Conservation (phyloP, 495 filamentous ascomycete species). For the Amphirosellinia nigrospora region DNA sequence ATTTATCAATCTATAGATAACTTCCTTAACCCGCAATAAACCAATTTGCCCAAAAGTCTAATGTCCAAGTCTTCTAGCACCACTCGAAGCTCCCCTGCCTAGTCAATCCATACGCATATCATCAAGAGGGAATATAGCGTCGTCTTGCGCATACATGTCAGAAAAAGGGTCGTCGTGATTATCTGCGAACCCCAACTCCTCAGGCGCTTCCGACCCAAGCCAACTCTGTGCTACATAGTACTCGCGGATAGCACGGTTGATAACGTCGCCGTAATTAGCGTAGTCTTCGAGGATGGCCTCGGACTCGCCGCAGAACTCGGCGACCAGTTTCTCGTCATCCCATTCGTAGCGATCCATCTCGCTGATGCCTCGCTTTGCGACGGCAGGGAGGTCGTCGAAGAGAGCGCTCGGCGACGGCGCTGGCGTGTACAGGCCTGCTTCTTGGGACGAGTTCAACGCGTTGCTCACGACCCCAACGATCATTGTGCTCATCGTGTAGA, state of each 20-base stretch:
- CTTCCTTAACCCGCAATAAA: not conserved
- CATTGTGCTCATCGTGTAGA: conserved; percentile 23
- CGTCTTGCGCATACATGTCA: not conserved
- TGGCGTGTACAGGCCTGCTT: not conserved
- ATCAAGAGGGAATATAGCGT: not conserved
- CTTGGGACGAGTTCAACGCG: too few relatives aligned
- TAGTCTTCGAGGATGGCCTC: conserved; percentile 4
- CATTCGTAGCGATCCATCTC: not conserved
- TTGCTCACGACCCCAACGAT: not conserved
- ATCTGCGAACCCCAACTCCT: not conserved
- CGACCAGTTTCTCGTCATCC: conserved; percentile 1
- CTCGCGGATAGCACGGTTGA: not conserved
- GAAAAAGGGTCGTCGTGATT: not conserved
- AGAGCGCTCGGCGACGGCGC: not conserved
- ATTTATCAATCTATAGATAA: not conserved
- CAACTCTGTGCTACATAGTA: not conserved
- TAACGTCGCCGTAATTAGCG: not conserved
- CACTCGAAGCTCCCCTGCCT: not conserved
- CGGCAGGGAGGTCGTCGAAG: not conserved
- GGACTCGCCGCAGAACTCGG: conserved; percentile 12
- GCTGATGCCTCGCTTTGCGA: not conserved
- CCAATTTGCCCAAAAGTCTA: not conserved
- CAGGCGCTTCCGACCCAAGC: not conserved
- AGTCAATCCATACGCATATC: not conserved
- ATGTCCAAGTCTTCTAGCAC: not conserved